Evolutionary conservation across 768 basidiomycete genomes (phyloP).

Genomic region (Mycena sanguinolenta): DNA sequence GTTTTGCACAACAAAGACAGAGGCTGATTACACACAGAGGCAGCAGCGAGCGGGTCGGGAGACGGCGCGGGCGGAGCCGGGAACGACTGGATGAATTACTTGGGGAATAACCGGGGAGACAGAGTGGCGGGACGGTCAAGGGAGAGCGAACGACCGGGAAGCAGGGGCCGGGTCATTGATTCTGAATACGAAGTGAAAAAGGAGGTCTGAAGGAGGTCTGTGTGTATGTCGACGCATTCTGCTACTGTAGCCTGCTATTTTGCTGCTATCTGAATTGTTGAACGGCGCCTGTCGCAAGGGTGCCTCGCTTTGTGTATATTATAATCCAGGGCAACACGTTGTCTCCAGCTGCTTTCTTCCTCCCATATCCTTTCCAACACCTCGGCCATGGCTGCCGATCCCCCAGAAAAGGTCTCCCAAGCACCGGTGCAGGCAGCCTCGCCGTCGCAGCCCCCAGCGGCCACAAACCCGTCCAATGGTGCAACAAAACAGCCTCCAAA

Average conservation of each 20-base stretch:
- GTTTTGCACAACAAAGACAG: background rate
- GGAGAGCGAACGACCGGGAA: conserved; percentile 34
- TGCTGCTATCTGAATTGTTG: too few relatives aligned
- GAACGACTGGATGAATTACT: conserved; percentile 34
- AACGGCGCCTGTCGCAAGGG: too few relatives aligned
- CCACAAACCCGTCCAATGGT: conserved; percentile 4
- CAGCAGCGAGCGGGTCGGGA: conserved; percentile 8
- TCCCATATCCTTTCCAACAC: background rate
- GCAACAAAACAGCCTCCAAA: conserved; percentile 14
- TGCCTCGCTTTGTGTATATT: too few relatives aligned
- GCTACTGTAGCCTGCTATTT: too few relatives aligned
- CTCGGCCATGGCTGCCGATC: conserved; percentile 5
- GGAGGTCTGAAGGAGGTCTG: conserved; percentile 9
- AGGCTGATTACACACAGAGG: background rate
- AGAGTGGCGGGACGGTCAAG: conserved; percentile 14
- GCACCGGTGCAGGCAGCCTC: background rate
- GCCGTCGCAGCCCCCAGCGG: background rate
- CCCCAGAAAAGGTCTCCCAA: conserved; percentile 15
- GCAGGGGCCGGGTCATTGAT: conserved; percentile 36
- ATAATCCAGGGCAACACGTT: background rate
- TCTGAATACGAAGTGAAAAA: conserved; percentile 37
- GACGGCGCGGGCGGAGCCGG: conserved; percentile 11
- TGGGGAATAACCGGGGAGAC: conserved; percentile 17
- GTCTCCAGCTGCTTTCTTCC: background rate
- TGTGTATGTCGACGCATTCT: too few relatives aligned